Base-by-base conservation (phyloP, 202 grass and related monocot genomes). In the Setaria italica region DNA sequence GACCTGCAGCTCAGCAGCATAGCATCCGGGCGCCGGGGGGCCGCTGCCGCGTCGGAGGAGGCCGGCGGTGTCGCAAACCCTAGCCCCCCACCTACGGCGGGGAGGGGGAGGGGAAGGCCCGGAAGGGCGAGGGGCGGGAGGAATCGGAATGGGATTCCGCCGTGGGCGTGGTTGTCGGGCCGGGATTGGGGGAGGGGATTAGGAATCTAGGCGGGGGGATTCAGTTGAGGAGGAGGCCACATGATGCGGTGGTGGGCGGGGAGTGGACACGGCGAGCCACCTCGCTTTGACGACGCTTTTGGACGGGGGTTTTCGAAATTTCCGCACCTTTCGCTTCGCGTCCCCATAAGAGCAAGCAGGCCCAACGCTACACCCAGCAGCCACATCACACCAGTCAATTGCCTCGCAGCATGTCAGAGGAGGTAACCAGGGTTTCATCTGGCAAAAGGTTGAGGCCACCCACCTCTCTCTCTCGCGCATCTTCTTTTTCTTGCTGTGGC, bases 1-100 rank as follows among this genome's bases (percentile, higher is more conserved):
- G 93, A 92, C 87, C 90, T 92, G 90, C 90, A 88, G 77, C 81
- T 73, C 64, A 90, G 88, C 90, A 95, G 90, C 81, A 91, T 86
- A 88, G 78, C 92, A 87, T 88, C 81, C 70, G 77, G 64, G 35
- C 21, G 78, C 7, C 60, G 50, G 12, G 39, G 39, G 39, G 39
- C 4, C 39, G 39, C 39, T 15, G 63, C 39, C 62, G 59, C 76
- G 78, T 15, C 62, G 46, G 46, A 60, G 82, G 25, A 39, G 62
- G 53, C 33, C 48, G 63, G 46, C 20, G 72, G 57, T 14, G 73
- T 16, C 9, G 57, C 79, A 71, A 74, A 90, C 83, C 88, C 79
- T 90, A 90, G 39, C 55, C 79, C 60, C 42, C 10, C 39, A 41
- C 39, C 73, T 1, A 34, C 49, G 43, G 71, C 42, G 20, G 30